Evolutionary conservation across 192 early-diverging fungal genomes (phyloP), one percentile per base, ranked within the genome.

Genomic region (Podochytrium sp.): DNA sequence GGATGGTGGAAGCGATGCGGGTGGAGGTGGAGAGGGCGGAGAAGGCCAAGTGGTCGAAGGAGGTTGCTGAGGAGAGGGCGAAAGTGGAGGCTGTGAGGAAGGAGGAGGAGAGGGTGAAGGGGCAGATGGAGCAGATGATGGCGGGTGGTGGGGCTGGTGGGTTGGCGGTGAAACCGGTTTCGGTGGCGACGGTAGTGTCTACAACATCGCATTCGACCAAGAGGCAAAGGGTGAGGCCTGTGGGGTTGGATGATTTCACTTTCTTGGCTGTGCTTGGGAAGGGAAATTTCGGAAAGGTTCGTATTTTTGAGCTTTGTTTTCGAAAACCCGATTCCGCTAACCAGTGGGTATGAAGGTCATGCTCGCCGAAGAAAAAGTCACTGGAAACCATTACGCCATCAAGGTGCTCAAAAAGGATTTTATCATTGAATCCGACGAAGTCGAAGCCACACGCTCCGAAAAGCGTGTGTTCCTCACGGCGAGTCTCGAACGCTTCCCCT

Each of bases 391-490:
- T 20, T 98, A 93, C 80, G 97, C 96, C 10, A 97, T 99, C 84
- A 99, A 99, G 78, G 96, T 99, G 1, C 80, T 99, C 38, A 98
- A 98, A 81, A 99, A 99, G 81, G 91, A 95, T 75, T 97, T 96
- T 75, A 98, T 99, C 62, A 92, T 97, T 65, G 95, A 98, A 77
- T 94, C 96, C 80, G 97, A 98, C 80, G 96, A 99, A 85, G 92
- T 99, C 33, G 94, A 95, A 74, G 91, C 90, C 76, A 94, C 94
- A n/a, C 86, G 92, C 32, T 95, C 96, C 0, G 97, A 98, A 80
- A 98, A 98, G 78, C 89, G 96, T 23, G 93, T 97, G 7, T 93
- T 98, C 81, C 88, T 93, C 59, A 89, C 94, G 6, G 97, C 96
- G 63, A 98, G 94, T 83, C 79, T 87, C 72, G 92, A 92, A 68